Percentiles rank a stretch among this genome's conserved stretches.
phyloP scores from a whole-genome alignment of 2,329 filamentous ascomycete genomes.

The Pseudogymnoascus sp. region DNA sequence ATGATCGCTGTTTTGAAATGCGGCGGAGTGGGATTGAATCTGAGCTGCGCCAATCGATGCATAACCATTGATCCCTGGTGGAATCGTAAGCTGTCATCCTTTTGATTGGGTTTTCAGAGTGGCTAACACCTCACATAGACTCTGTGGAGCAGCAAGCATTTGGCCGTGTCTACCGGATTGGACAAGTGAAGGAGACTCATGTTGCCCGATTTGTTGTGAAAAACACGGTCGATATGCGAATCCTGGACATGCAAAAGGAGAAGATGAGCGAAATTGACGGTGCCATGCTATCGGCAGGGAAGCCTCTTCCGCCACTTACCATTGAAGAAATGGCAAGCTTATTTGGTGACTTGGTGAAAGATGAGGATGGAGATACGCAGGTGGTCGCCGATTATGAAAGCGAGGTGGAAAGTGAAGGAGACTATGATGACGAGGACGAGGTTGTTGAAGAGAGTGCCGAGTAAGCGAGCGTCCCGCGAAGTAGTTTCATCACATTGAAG shows the following conservation, averaged over 20 bases:
- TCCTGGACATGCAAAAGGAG: constrained; percentile 46
- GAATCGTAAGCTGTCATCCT: neutral
- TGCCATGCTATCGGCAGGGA: constrained; percentile 21
- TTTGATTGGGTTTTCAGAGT: neutral
- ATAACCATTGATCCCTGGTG: constrained; percentile 41
- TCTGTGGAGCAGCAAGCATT: constrained; percentile 53
- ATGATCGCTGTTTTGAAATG: constrained; percentile 49
- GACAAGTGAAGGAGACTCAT: constrained; percentile 52
- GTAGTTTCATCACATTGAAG: neutral
- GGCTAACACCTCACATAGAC: constrained; percentile 9
- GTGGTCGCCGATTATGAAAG: constrained; percentile 24
- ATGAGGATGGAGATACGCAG: constrained; percentile 28
- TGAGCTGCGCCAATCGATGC: constrained; percentile 44
- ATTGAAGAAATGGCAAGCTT: constrained; percentile 37
- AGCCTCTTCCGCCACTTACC: constrained; percentile 19
- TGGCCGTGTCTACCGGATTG: constrained; percentile 54
- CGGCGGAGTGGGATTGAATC: constrained; percentile 47
- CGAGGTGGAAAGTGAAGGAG: constrained; percentile 9
- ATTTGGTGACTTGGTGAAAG: constrained; percentile 36
- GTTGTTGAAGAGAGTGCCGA: neutral
- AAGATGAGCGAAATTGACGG: constrained; percentile 44
- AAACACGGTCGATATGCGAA: constrained; percentile 49
- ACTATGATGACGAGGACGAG: constrained; percentile 6
- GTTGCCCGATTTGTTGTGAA: constrained; percentile 50
- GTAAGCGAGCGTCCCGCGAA: neutral